phyloP scores from a whole-genome alignment of 192 early-diverging fungal species.

The Gonapodya sp. region DNA sequence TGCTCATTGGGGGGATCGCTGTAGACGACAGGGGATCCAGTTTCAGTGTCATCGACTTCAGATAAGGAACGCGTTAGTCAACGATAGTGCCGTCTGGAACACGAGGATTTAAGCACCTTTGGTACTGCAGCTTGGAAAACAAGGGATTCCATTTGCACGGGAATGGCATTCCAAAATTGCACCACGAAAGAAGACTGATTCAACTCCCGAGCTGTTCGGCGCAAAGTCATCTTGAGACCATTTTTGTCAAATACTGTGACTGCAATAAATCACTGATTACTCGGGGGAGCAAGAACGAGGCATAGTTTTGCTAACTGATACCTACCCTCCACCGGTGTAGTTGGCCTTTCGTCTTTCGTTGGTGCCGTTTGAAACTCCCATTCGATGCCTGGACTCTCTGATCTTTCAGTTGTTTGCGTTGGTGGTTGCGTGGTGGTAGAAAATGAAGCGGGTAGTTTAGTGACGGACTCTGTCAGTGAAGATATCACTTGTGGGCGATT shows the following conservation, averaged over 20 bases:
- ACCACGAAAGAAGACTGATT: not conserved
- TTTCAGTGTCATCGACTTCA: not conserved
- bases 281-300: not conserved
- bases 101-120: not conserved
- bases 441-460: not conserved
- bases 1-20: not conserved
- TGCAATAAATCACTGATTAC: not conserved
- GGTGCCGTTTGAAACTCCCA: constrained; percentile 1
- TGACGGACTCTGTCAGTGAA: not conserved
- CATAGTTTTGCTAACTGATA: not conserved
- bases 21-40: not conserved
- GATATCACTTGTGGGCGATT: no score
- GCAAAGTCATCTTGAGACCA: not conserved
- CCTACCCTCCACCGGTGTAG: not conserved
- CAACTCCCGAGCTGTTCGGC: not conserved
- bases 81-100: not conserved
- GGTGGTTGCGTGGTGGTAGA: not conserved
- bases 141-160: not conserved
- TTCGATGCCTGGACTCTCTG: not conserved
- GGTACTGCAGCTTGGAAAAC: constrained; percentile 7
- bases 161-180: constrained; percentile 2
- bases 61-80: not conserved
- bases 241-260: constrained; percentile 9
- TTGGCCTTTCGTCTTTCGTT: not conserved
- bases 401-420: not conserved